Percentiles rank a stretch among this genome's conserved stretches.
phyloP scores from a whole-genome alignment of 805 yeast genomes.

The Lipomyces lipofer region DNA sequence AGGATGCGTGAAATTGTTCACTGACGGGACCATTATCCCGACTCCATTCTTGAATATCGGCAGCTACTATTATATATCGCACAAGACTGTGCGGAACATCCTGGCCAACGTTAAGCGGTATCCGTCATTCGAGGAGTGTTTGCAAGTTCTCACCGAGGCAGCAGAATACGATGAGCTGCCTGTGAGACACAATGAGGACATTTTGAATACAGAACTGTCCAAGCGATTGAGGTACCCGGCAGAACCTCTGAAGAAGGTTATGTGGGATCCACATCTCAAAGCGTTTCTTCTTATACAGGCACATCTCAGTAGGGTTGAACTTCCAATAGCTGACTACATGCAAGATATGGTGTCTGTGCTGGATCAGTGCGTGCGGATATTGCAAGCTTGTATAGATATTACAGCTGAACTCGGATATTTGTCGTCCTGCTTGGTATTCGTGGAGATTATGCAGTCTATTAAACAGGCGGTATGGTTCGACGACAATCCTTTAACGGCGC shows the following conservation, averaged over 20 bases:
- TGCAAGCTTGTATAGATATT: slow-evolving; percentile 90
- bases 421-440: slow-evolving; percentile 58
- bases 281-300: slow-evolving; percentile 73
- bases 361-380: slow-evolving; percentile 90
- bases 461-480: slow-evolving; percentile 90
- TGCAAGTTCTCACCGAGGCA: slow-evolving; percentile 62
- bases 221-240: slow-evolving; percentile 66
- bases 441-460: slow-evolving; percentile 76
- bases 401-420: slow-evolving; percentile 80
- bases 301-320: slow-evolving; percentile 64
- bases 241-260: slow-evolving; percentile 43
- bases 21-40: slow-evolving; percentile 48
- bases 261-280: slow-evolving; percentile 88
- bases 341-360: slow-evolving; percentile 92
- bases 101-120: slow-evolving; percentile 51
- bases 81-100: slow-evolving; percentile 76
- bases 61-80: slow-evolving; percentile 90
- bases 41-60: slow-evolving; percentile 84
- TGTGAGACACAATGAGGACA: slow-evolving; percentile 87
- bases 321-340: slow-evolving; percentile 92
- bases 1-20: slow-evolving; percentile 58
- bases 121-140: slow-evolving; percentile 59
- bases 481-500: slow-evolving; percentile 60
- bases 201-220: slow-evolving; percentile 81
- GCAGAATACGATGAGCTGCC: slow-evolving; percentile 85